Percentiles rank a stretch among this genome's conserved stretches.
Conservation (phyloP, 2,329 filamentous ascomycete genomes). For the Exophiala spinifera region DNA sequence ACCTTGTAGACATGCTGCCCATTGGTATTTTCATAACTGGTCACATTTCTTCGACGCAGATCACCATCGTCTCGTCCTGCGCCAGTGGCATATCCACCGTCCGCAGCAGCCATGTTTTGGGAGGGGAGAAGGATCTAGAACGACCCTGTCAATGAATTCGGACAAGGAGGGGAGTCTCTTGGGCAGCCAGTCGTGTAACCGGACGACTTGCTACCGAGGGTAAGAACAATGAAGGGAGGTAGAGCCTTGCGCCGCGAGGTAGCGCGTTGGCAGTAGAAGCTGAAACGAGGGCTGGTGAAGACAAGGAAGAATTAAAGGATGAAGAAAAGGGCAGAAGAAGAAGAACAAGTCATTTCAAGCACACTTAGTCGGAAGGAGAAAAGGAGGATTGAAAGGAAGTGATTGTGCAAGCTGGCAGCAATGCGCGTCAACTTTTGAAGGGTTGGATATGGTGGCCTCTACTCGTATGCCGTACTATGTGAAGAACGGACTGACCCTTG, state of each 20-base stretch:
- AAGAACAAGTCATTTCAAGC: constrained; percentile 11
- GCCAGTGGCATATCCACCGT: constrained; percentile 20
- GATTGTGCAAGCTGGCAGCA: background rate
- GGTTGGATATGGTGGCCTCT: background rate
- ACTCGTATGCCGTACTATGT: background rate
- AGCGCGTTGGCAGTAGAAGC: background rate
- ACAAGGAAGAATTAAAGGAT: background rate
- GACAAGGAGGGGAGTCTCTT: constrained; percentile 2
- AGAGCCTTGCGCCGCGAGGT: constrained; percentile 1
- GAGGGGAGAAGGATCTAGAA: background rate
- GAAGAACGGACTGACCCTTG: background rate
- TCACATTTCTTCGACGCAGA: constrained; percentile 43
- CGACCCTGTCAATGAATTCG: background rate
- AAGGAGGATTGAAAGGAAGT: background rate
- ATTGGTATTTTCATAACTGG: constrained; percentile 33
- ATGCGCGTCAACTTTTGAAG: constrained; percentile 1
- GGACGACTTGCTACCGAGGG: constrained; percentile 5
- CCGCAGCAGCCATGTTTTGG: constrained; percentile 16
- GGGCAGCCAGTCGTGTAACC: constrained; percentile 12
- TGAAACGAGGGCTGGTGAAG: constrained; percentile 9
- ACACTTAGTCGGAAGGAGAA: constrained; percentile 13
- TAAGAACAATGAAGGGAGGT: background rate
- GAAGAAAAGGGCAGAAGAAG: constrained; percentile 1
- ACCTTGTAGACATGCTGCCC: constrained; percentile 24
- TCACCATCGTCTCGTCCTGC: constrained; percentile 37